Percentiles rank a stretch among this genome's conserved stretches.
phyloP scores from a whole-genome alignment of 179 eudicot species.

The Amaranthus tricolor region DNA sequence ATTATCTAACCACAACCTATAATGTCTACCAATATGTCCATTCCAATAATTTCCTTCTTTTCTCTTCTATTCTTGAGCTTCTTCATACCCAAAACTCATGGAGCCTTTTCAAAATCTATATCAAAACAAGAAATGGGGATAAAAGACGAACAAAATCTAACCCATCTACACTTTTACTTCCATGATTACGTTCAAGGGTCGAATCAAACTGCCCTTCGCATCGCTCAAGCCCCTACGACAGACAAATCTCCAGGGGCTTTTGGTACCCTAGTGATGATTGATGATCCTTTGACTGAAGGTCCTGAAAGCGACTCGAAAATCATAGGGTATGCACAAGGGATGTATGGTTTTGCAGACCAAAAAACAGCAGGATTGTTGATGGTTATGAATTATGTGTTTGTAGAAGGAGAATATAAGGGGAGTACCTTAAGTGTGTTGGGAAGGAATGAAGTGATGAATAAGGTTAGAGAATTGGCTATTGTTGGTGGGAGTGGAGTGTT shows the following conservation, averaged over 20 bases:
- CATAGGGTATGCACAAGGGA: slow-evolving; percentile 58
- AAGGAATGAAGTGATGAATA: slow-evolving; percentile 35
- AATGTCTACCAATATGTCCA: neutral
- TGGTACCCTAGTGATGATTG: slow-evolving; percentile 48
- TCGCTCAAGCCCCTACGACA: slow-evolving; percentile 38
- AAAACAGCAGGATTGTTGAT: slow-evolving; percentile 34
- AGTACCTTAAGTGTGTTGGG: slow-evolving; percentile 57
- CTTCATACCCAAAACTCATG: slow-evolving; percentile 2
- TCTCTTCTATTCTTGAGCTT: neutral
- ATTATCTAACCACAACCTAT: no score
- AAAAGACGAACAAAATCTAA: slow-evolving; percentile 27
- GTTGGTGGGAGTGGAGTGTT: slow-evolving; percentile 56
- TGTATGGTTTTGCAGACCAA: slow-evolving; percentile 44
- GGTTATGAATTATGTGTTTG: slow-evolving; percentile 46
- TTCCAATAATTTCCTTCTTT: neutral
- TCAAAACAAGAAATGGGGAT: slow-evolving; percentile 13
- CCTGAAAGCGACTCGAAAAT: slow-evolving; percentile 33
- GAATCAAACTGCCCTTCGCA: slow-evolving; percentile 46
- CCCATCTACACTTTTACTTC: slow-evolving; percentile 55
- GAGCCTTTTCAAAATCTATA: slow-evolving; percentile 19
- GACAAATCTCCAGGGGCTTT: slow-evolving; percentile 30
- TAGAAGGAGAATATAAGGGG: slow-evolving; percentile 46
- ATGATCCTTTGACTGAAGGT: slow-evolving; percentile 42
- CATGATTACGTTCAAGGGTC: slow-evolving; percentile 53
- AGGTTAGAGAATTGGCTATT: slow-evolving; percentile 54